Evolutionary conservation across 768 basidiomycete species (phyloP).

Genomic region (Hygrophoropsis aurantiaca): DNA sequence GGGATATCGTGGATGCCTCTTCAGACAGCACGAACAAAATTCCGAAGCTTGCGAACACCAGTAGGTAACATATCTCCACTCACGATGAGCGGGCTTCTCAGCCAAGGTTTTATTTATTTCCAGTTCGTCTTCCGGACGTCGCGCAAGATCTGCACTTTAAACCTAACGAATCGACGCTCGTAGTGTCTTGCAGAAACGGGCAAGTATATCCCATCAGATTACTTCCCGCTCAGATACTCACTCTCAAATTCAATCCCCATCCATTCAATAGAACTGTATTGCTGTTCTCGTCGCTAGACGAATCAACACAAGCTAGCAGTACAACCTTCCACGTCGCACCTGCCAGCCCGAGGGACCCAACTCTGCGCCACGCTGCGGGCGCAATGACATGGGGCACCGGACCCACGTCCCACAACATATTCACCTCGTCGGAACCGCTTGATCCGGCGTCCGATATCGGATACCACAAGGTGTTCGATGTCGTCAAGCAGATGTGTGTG

Average conservation of each 20-base stretch:
- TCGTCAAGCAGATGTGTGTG: slow-evolving; percentile 15
- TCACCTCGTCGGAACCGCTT: slow-evolving; percentile 57
- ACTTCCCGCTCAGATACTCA: background rate
- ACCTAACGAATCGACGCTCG: slow-evolving; percentile 39
- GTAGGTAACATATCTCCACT: slow-evolving; percentile 6
- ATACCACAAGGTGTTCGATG: slow-evolving; percentile 53
- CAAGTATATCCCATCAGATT: slow-evolving; percentile 8
- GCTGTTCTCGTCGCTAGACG: slow-evolving; percentile 17
- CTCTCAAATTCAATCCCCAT: too few species aligned
- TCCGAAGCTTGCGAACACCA: too few species aligned
- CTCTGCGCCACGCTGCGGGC: slow-evolving; percentile 35
- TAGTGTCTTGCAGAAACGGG: slow-evolving; percentile 31
- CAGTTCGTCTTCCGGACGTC: slow-evolving; percentile 13
- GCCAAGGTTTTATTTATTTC: slow-evolving; percentile 7
- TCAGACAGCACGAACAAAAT: slow-evolving; percentile 1
- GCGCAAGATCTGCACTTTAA: slow-evolving; percentile 49
- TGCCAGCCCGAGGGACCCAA: slow-evolving; percentile 16
- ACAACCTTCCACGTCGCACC: slow-evolving; percentile 16
- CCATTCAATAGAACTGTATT: slow-evolving; percentile 23
- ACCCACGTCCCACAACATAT: slow-evolving; percentile 39
- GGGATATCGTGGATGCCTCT: slow-evolving; percentile 33
- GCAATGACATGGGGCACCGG: slow-evolving; percentile 53
- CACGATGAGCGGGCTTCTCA: background rate
- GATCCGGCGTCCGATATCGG: slow-evolving; percentile 28
- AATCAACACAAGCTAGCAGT: slow-evolving; percentile 14